Evolutionary conservation across 2,329 filamentous ascomycete species (phyloP).

Genomic region (Didymellaceae sp.): DNA sequence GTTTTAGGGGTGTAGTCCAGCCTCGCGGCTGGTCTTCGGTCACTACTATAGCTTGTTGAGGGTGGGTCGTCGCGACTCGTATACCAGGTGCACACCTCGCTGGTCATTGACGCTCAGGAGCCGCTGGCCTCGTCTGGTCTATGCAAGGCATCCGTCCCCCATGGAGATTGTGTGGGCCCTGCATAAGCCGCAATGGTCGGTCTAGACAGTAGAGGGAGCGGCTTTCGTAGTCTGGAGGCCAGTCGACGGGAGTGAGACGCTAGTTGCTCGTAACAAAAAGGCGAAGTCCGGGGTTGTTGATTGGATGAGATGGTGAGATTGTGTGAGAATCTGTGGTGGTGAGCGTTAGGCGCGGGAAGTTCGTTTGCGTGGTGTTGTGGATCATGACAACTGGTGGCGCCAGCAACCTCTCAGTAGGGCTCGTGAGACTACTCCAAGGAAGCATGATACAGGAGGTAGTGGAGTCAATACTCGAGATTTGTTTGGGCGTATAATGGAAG

Average conservation of each 20-base stretch:
- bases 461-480: neutral
- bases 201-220: neutral
- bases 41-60: constrained; percentile 13
- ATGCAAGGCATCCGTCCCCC: constrained; percentile 8
- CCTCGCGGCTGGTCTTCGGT: constrained; percentile 7
- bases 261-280: constrained; percentile 7
- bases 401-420: constrained; percentile 1
- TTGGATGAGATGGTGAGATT: neutral
- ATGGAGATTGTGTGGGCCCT: constrained; percentile 10
- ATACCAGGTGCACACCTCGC: neutral
- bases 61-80: constrained; percentile 12
- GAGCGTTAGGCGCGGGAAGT: constrained; percentile 4
- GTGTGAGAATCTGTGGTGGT: neutral
- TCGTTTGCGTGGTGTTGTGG: neutral
- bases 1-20: neutral
- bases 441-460: neutral
- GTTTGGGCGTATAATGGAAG: too few species aligned
- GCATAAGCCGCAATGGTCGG: constrained; percentile 2
- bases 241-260: constrained; percentile 4
- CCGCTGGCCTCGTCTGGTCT: constrained; percentile 10
- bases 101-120: constrained; percentile 4
- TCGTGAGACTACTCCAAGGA: constrained; percentile 2
- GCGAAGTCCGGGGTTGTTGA: constrained; percentile 8
- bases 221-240: constrained; percentile 8
- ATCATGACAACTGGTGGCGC: neutral